Evolutionary conservation across 768 basidiomycete species (phyloP).

Genomic region (Chiua virens): DNA sequence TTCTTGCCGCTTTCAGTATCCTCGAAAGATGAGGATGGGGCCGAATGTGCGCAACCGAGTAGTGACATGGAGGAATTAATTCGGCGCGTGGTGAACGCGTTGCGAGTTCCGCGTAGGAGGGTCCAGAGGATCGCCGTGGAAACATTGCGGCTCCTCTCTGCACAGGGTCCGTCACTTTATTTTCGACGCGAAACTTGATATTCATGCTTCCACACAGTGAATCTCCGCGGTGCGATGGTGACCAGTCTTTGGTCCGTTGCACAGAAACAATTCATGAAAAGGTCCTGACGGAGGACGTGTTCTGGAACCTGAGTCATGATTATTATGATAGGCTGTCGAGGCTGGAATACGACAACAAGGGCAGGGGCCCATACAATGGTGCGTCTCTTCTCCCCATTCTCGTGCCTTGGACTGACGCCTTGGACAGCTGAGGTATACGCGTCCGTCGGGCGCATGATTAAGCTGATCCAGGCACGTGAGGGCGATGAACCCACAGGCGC

Average conservation of each 20-base stretch:
- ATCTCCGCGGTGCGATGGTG: slow-evolving; percentile 9
- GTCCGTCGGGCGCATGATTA: slow-evolving; percentile 22
- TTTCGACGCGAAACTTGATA: background rate
- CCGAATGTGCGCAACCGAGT: background rate
- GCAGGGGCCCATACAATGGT: background rate
- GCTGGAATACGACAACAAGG: slow-evolving; percentile 14
- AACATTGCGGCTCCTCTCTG: slow-evolving; percentile 12
- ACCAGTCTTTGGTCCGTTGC: background rate
- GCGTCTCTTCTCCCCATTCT: background rate
- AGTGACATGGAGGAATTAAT: slow-evolving; percentile 9
- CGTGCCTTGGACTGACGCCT: background rate
- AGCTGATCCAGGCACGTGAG: slow-evolving; percentile 14
- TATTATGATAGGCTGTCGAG: slow-evolving; percentile 17
- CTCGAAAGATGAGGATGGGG: too few species aligned
- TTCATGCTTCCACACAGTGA: slow-evolving; percentile 1
- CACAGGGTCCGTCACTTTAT: slow-evolving; percentile 5
- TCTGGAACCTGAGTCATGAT: slow-evolving; percentile 19
- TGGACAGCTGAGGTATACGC: slow-evolving; percentile 24
- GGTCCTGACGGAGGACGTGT: slow-evolving; percentile 9
- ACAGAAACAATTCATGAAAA: slow-evolving; percentile 19
- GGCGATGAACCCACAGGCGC: background rate
- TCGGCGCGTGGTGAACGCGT: slow-evolving; percentile 10
- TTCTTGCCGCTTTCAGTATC: too few species aligned
- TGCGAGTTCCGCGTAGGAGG: slow-evolving; percentile 14
- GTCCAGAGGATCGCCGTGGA: slow-evolving; percentile 19